These are phyloP conservation scores for Coccinonectria pachysandricola DNA, from an alignment of 2,329 filamentous ascomycete species.

Conservation along the genomic window DNA sequence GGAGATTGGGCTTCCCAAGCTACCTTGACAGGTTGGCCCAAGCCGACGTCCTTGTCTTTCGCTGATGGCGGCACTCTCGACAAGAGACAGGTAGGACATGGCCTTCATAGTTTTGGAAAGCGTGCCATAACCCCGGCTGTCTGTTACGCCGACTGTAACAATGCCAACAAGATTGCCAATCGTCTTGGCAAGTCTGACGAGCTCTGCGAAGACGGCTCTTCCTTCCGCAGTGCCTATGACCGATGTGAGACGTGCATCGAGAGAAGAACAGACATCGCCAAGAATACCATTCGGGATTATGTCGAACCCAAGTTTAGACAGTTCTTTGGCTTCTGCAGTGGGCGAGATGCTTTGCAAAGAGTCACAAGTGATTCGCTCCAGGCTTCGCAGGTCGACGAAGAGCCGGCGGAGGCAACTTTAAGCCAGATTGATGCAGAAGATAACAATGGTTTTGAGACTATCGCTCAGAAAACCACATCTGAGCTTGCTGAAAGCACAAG, in stretches of 20 bases:
- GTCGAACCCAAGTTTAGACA: conserved; percentile 30
- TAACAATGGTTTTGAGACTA: no score
- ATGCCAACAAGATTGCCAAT: conserved; percentile 35
- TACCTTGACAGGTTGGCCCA: conserved; percentile 27
- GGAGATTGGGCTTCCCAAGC: conserved; percentile 47
- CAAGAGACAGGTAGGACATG: conserved; percentile 9
- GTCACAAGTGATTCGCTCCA: conserved; percentile 14
- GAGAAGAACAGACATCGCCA: conserved; percentile 13
- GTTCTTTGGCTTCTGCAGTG: conserved; percentile 36
- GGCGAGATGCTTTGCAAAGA: conserved; percentile 14
- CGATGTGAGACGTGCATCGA: conserved; percentile 35
- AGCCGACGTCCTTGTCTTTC: conserved; percentile 10
- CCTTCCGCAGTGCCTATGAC: conserved; percentile 28
- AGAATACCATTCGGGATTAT: conserved; percentile 23
- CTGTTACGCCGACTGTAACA: conserved; percentile 46
- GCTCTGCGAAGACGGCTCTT: conserved; percentile 34
- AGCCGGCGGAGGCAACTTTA: conserved; percentile 14
- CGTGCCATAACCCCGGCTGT: conserved; percentile 32
- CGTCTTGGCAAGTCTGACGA: conserved; percentile 32
- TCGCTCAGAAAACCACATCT: conserved; percentile 10
- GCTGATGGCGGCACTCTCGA: conserved; percentile 4
- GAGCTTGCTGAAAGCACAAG: no score
- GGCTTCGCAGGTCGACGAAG: no score
- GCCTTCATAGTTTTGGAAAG: conserved; percentile 24
- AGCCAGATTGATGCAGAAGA: conserved; percentile 16